Conservation (phyloP, 75 land plant species). For the Chamaecyparis obtusa region DNA sequence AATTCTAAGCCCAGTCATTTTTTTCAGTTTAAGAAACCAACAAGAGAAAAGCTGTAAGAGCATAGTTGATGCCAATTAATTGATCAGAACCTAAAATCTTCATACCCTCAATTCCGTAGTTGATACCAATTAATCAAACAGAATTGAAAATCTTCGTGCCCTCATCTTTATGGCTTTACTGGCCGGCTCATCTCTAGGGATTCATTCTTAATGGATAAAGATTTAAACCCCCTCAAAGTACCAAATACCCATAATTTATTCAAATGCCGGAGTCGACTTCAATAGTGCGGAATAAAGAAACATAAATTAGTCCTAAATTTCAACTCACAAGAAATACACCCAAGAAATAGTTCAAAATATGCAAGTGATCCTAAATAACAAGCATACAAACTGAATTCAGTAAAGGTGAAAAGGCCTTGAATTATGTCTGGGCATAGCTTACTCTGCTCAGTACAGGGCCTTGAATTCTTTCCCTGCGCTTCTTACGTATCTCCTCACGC, state of each 20-base stretch:
- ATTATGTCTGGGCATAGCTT: not conserved
- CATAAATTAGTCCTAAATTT: too few species aligned
- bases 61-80: too few species aligned
- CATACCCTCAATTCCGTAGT: too few species aligned
- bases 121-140: not conserved
- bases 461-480: slow-evolving; percentile 16
- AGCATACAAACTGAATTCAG: not conserved
- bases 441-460: not conserved
- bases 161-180: not conserved
- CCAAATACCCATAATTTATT: too few species aligned
- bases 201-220: too few species aligned
- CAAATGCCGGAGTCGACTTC: too few species aligned
- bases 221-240: not conserved
- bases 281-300: too few species aligned
- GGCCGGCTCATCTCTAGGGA: too few species aligned
- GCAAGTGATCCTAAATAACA: not conserved
- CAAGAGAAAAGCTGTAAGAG: not conserved
- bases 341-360: too few species aligned
- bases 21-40: not conserved
- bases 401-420: not conserved
- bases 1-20: not conserved
- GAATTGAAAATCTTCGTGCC: not conserved
- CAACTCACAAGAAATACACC: too few species aligned
- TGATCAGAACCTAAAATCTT: not conserved
- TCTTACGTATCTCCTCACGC: slow-evolving; percentile 48